Percentiles rank a stretch among this genome's conserved stretches.
phyloP scores from a whole-genome alignment of 2,329 filamentous ascomycete species.

The Monosporascus sp. region DNA sequence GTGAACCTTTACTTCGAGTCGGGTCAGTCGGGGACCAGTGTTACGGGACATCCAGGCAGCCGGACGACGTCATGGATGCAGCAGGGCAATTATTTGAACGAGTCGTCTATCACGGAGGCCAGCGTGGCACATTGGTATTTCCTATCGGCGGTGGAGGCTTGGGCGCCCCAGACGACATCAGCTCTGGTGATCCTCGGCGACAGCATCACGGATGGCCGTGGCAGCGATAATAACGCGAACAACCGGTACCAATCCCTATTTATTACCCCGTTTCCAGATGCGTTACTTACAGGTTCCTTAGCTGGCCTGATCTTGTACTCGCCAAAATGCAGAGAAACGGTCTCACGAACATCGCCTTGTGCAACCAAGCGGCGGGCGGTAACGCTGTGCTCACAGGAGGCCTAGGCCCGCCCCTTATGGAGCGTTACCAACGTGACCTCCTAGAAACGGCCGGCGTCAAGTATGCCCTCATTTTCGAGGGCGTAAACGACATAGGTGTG shows the following conservation, averaged over 20 bases:
- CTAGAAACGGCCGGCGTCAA: slow-evolving; percentile 50
- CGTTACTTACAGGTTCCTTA: slow-evolving; percentile 11
- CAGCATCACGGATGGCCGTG: slow-evolving; percentile 62
- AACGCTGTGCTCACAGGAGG: slow-evolving; percentile 59
- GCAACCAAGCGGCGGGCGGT: slow-evolving; percentile 65
- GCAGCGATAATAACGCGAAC: slow-evolving; percentile 55
- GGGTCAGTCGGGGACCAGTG: slow-evolving; percentile 50
- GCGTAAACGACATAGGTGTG: slow-evolving; percentile 63
- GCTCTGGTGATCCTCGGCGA: slow-evolving; percentile 55
- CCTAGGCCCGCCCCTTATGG: slow-evolving; percentile 55
- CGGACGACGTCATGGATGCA: slow-evolving; percentile 57
- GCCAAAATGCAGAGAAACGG: slow-evolving; percentile 41
- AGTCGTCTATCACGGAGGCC: slow-evolving; percentile 37
- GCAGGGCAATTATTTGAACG: slow-evolving; percentile 49
- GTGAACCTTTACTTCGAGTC: slow-evolving; percentile 52
- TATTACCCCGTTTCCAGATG: neutral
- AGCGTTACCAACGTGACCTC: slow-evolving; percentile 59
- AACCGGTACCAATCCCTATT: slow-evolving; percentile 35
- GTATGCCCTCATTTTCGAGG: slow-evolving; percentile 62
- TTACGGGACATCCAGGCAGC: slow-evolving; percentile 61
- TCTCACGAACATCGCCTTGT: slow-evolving; percentile 46
- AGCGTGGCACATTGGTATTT: slow-evolving; percentile 49
- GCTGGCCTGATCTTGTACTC: slow-evolving; percentile 54
- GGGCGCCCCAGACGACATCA: slow-evolving; percentile 35
- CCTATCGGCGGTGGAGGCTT: slow-evolving; percentile 53